A percentile compares a stretch with the other conserved stretches of the same genome.
These are phyloP conservation scores for Phialophora chinensis DNA, from an alignment of 2,329 filamentous ascomycete species.

Conservation along the genomic window DNA sequence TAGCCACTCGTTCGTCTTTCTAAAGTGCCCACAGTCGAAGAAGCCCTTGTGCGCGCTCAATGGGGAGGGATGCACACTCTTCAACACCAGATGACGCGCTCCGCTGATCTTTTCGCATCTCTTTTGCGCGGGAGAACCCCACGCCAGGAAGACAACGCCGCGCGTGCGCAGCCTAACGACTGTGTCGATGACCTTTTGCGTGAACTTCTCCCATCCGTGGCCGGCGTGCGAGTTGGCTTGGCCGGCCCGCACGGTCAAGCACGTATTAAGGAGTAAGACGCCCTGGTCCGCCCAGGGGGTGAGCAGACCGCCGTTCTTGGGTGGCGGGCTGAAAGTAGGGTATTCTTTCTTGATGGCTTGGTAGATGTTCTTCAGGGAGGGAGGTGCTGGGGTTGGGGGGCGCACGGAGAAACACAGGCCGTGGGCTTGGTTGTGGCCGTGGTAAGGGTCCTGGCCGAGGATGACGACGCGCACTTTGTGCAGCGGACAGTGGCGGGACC, in stretches of 20 bases:
- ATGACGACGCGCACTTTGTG: slow-evolving; percentile 89
- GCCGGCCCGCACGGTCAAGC: slow-evolving; percentile 88
- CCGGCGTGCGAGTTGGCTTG: slow-evolving; percentile 84
- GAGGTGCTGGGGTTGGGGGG: slow-evolving; percentile 83
- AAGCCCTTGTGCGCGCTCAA: slow-evolving; percentile 83
- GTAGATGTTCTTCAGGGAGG: slow-evolving; percentile 94
- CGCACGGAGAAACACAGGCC: slow-evolving; percentile 95
- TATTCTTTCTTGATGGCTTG: slow-evolving; percentile 86
- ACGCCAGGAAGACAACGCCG: slow-evolving; percentile 94
- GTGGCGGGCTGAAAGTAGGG: slow-evolving; percentile 74
- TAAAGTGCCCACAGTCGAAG: slow-evolving; percentile 82
- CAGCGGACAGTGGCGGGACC: slow-evolving; percentile 93
- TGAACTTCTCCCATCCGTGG: slow-evolving; percentile 91
- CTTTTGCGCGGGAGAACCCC: slow-evolving; percentile 85
- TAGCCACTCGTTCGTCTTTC: slow-evolving; percentile 84
- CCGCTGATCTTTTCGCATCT: slow-evolving; percentile 72
- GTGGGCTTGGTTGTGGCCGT: slow-evolving; percentile 93
- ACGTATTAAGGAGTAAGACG: slow-evolving; percentile 92
- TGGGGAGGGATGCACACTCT: slow-evolving; percentile 91
- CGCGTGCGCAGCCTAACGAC: slow-evolving; percentile 76
- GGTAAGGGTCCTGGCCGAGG: slow-evolving; percentile 95
- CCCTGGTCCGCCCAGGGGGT: slow-evolving; percentile 94
- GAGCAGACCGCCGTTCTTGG: slow-evolving; percentile 79
- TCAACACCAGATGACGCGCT: slow-evolving; percentile 76
- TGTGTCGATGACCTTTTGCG: slow-evolving; percentile 86